phyloP scores from a whole-genome alignment of 768 basidiomycete genomes.

The Rhizopogon vesiculosus region DNA sequence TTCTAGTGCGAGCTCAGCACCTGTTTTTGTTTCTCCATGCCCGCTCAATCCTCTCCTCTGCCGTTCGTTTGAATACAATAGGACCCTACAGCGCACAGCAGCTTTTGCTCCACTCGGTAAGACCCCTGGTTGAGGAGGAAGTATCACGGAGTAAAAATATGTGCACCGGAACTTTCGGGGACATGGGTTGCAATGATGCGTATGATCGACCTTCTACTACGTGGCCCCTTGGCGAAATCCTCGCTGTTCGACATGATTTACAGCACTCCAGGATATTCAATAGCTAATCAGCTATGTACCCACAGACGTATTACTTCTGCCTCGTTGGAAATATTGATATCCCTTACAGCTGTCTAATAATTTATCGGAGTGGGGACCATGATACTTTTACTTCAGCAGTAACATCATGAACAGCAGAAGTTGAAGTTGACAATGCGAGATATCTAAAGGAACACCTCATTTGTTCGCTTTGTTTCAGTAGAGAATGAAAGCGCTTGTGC shows the following conservation, averaged over 20 bases:
- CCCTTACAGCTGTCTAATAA: too few species aligned
- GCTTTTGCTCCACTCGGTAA: slow-evolving; percentile 68
- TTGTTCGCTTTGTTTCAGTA: not conserved
- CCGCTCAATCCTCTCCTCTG: slow-evolving; percentile 83
- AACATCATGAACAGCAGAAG: not conserved
- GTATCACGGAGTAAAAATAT: slow-evolving; percentile 39
- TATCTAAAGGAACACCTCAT: too few species aligned
- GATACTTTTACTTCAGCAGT: not conserved
- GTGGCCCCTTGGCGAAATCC: slow-evolving; percentile 94
- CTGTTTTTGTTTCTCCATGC: slow-evolving; percentile 93
- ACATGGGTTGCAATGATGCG: slow-evolving; percentile 18
- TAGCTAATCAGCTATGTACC: slow-evolving; percentile 35
- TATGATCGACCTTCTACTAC: slow-evolving; percentile 72
- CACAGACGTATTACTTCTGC: not conserved
- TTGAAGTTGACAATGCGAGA: too few species aligned
- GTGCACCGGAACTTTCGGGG: slow-evolving; percentile 40
- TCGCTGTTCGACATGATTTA: slow-evolving; percentile 85
- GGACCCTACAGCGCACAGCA: slow-evolving; percentile 95
- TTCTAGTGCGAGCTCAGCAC: slow-evolving; percentile 73
- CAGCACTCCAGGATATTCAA: slow-evolving; percentile 98
- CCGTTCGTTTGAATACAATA: slow-evolving; percentile 85
- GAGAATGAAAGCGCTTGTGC: not conserved
- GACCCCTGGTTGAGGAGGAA: slow-evolving; percentile 60
- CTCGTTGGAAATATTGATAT: not conserved
- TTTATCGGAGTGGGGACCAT: not conserved